Percentiles rank a stretch among this genome's conserved stretches.
Evolutionary conservation across 352 stramenopile genomes (phyloP).

Genomic region (Pythium phragmitis): DNA sequence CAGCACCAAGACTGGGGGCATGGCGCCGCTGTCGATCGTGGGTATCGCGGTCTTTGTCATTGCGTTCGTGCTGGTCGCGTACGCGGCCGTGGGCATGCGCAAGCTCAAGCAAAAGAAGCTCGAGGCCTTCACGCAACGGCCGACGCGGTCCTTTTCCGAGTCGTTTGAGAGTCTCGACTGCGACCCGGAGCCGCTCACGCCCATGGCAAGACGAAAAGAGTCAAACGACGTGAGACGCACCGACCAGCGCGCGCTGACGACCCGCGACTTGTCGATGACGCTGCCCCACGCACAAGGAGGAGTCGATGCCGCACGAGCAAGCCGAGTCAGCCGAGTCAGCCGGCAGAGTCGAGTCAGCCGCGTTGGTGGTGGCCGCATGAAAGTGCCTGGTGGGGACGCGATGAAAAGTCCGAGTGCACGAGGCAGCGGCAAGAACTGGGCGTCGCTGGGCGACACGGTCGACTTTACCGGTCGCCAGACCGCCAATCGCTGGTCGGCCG

Average conservation of each 20-base stretch:
- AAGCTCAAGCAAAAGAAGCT: conserved; percentile 15
- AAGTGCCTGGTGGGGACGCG: neutral
- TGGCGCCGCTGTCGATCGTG: conserved; percentile 11
- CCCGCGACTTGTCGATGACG: too few species aligned
- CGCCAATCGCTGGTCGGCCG: too few species aligned
- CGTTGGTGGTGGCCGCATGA: neutral
- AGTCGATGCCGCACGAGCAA: too few species aligned
- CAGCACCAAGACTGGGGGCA: neutral
- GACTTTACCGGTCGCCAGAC: too few species aligned
- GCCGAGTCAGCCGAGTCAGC: neutral
- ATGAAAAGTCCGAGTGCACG: too few species aligned
- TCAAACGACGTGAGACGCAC: neutral
- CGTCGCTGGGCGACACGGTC: too few species aligned
- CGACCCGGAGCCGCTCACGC: conserved; percentile 2
- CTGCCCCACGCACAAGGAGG: too few species aligned
- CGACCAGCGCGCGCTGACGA: too few species aligned
- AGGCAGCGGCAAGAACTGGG: too few species aligned
- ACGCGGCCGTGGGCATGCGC: conserved; percentile 7
- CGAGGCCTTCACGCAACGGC: neutral
- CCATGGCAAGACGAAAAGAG: neutral
- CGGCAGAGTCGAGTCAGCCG: neutral
- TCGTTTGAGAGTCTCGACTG: conserved; percentile 1
- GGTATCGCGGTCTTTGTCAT: conserved; percentile 9
- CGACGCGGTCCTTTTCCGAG: conserved; percentile 3
- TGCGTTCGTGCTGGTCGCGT: conserved; percentile 9